These are phyloP conservation scores for Funneliformis geosporum DNA, from an alignment of 192 early-diverging fungal species.

Conservation along the genomic window DNA sequence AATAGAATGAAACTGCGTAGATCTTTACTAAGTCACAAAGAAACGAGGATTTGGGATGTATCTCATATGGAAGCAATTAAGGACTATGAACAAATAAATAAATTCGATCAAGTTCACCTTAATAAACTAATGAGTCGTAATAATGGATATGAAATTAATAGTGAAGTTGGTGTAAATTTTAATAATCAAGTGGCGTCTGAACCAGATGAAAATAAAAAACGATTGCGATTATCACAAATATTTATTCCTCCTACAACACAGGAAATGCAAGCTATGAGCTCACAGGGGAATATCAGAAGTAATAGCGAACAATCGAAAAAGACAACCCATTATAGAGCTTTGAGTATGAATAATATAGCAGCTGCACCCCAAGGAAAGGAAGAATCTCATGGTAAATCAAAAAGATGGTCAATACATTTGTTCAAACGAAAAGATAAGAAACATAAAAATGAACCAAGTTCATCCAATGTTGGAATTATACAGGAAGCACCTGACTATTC, in stretches of 20 bases:
- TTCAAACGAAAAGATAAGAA: constrained; percentile 27
- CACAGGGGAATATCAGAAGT: background rate
- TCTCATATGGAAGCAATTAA: constrained; percentile 18
- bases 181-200: background rate
- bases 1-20: background rate
- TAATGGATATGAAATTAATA: no score
- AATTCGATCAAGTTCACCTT: background rate
- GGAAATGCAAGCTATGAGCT: no score
- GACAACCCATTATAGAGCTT: background rate
- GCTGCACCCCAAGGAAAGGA: background rate
- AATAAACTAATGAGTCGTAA: background rate
- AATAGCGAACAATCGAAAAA: background rate
- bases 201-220: background rate
- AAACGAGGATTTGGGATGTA: constrained; percentile 12
- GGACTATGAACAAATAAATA: constrained; percentile 13
- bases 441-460: background rate
- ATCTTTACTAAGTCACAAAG: background rate
- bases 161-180: no score
- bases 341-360: background rate
- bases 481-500: background rate
- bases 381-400: background rate
- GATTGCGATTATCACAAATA: background rate
- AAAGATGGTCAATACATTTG: constrained; percentile 3
- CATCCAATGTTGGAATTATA: background rate
- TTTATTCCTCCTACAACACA: constrained; percentile 6